Conservation (phyloP, 768 basidiomycete species). For the Ramaria rubella region DNA sequence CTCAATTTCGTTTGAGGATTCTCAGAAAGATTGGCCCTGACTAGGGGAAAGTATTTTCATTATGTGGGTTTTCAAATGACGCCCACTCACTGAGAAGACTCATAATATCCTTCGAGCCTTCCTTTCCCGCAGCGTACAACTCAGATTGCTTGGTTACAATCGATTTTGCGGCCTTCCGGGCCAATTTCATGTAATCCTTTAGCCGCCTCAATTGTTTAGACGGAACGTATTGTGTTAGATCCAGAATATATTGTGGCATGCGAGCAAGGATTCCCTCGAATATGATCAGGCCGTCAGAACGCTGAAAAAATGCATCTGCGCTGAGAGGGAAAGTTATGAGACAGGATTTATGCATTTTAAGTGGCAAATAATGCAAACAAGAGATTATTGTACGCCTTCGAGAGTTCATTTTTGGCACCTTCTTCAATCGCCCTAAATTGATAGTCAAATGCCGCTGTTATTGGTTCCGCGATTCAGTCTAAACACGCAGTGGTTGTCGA, state of each 20-base stretch:
- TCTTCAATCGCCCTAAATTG: conserved; percentile 18
- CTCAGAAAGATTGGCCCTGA: conserved; percentile 26
- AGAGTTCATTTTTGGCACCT: neutral
- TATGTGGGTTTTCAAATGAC: neutral
- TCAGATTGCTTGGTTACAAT: conserved; percentile 22
- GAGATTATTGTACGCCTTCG: neutral
- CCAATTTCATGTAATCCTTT: conserved; percentile 20
- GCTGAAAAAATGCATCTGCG: neutral
- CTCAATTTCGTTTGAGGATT: conserved; percentile 22
- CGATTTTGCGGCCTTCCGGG: conserved; percentile 18
- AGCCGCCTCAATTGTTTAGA: conserved; percentile 25
- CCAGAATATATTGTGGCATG: conserved; percentile 22
- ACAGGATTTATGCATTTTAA: neutral
- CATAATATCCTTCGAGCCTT: conserved; percentile 27
- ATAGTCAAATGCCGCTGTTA: conserved; percentile 21
- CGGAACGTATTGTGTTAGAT: conserved; percentile 24
- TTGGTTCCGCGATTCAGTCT: neutral
- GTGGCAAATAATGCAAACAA: neutral
- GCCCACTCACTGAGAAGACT: conserved; percentile 25
- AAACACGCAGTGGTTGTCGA: neutral
- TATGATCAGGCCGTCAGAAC: conserved; percentile 8
- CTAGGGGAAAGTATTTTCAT: conserved; percentile 11
- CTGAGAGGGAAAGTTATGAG: neutral
- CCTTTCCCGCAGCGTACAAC: conserved; percentile 14
- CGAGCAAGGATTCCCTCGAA: conserved; percentile 26